Conservation (phyloP, 2,329 filamentous ascomycete species). For the Stagonosporopsis vannaccii region DNA sequence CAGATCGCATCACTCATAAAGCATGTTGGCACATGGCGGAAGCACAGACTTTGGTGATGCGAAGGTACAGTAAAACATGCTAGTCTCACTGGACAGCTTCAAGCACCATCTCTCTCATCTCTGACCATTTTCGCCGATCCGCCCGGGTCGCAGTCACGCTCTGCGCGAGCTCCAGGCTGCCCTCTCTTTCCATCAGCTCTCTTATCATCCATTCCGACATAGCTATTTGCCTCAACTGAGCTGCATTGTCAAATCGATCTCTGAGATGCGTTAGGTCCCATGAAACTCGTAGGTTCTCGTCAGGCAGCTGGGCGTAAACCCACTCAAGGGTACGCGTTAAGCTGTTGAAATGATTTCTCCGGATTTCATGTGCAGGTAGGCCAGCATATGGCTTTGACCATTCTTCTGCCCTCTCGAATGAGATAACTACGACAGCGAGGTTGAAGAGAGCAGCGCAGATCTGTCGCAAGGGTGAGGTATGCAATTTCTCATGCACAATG, state of each 20-base stretch:
- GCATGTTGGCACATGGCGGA: too few species aligned
- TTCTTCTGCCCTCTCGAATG: background rate
- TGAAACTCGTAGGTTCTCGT: background rate
- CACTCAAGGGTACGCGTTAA: constrained; percentile 2
- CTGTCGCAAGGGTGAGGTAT: constrained; percentile 5
- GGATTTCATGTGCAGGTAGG: too few species aligned
- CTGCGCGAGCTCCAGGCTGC: constrained; percentile 1
- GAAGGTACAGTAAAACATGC: background rate
- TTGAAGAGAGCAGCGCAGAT: constrained; percentile 20
- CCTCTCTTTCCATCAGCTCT: background rate
- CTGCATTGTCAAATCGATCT: background rate
- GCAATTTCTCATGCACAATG: background rate
- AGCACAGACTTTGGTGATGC: too few species aligned
- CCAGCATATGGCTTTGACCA: background rate
- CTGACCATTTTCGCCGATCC: constrained; percentile 1
- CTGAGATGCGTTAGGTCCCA: constrained; percentile 13
- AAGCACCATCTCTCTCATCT: background rate
- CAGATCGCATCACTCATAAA: too few species aligned
- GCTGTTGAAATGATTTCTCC: background rate
- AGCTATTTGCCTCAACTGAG: background rate
- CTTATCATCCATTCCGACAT: background rate
- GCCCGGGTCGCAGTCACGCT: constrained; percentile 3
- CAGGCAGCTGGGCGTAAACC: background rate
- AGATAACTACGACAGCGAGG: constrained; percentile 14
- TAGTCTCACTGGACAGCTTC: background rate